phyloP scores from a whole-genome alignment of 148 eudicot species.

The Tetragonia tetragonoides region DNA sequence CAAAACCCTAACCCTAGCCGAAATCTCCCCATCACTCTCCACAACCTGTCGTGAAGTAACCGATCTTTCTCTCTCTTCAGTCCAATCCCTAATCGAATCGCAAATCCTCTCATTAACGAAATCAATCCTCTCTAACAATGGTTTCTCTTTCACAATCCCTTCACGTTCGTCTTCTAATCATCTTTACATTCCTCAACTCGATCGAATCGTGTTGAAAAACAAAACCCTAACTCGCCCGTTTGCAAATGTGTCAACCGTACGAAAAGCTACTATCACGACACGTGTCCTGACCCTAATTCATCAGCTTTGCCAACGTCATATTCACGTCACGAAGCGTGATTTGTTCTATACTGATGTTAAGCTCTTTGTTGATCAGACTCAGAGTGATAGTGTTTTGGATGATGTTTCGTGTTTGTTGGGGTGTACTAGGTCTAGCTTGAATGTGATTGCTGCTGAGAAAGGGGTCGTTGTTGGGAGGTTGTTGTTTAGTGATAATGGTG shows the following conservation, averaged over 20 bases:
- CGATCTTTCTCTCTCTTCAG: constrained; percentile 86
- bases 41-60: constrained; percentile 79
- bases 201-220: constrained; percentile 81
- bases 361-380: constrained; percentile 81
- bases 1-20: constrained; percentile 52
- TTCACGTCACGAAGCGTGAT: constrained; percentile 95
- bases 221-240: constrained; percentile 68
- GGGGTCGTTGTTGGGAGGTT: constrained; percentile 91
- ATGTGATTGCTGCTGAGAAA: constrained; percentile 80
- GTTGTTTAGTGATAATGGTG: constrained; percentile 80
- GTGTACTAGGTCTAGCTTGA: constrained; percentile 78
- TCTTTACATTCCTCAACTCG: constrained; percentile 85
- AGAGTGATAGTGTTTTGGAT: constrained; percentile 80
- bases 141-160: constrained; percentile 79
- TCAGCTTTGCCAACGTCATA: constrained; percentile 59
- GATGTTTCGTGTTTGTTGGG: constrained; percentile 85
- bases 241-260: constrained; percentile 63
- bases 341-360: constrained; percentile 93
- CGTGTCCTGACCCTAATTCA: constrained; percentile 74
- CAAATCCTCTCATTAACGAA: constrained; percentile 55
- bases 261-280: constrained; percentile 77
- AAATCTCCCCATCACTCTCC: constrained; percentile 55
- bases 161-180: constrained; percentile 86
- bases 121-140: constrained; percentile 73
- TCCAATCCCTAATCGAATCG: constrained; percentile 67